Conservation (phyloP, 371 early-diverging fungal species). For the Mortierella sp. region DNA sequence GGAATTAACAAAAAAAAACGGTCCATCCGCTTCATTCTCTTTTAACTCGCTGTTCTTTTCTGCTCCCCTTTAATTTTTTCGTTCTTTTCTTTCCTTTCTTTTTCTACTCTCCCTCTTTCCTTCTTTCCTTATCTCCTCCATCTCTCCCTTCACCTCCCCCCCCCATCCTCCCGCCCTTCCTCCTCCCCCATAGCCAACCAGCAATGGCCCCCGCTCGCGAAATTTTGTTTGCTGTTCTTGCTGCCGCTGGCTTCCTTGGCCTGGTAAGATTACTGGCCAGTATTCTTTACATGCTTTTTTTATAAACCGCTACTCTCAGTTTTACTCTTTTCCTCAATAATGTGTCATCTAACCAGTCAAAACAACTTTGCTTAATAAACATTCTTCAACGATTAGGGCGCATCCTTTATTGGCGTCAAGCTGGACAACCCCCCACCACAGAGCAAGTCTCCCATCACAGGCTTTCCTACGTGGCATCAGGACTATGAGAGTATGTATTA, state of each 20-base stretch:
- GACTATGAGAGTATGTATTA: slow-evolving; percentile 29
- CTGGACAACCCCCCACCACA: slow-evolving; percentile 38
- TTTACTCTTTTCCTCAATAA: neutral
- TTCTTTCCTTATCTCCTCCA: neutral
- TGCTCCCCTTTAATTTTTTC: neutral
- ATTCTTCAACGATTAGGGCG: slow-evolving; percentile 17
- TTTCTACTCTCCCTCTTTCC: neutral
- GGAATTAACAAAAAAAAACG: neutral
- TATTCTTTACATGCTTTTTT: no score
- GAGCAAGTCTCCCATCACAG: slow-evolving; percentile 45
- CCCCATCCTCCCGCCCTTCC: neutral
- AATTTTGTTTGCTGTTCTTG: slow-evolving; percentile 10
- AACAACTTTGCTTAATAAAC: no score
- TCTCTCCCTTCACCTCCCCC: neutral
- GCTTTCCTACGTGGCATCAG: slow-evolving; percentile 57
- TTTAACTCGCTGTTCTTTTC: no score
- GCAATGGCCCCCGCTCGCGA: slow-evolving; percentile 17
- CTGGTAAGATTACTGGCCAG: slow-evolving; percentile 6
- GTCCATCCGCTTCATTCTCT: no score
- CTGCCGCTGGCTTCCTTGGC: slow-evolving; percentile 8
- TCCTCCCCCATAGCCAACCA: neutral
- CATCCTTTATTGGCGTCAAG: slow-evolving; percentile 34
- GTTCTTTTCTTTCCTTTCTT: neutral
- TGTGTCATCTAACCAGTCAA: neutral
- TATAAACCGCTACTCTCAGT: no score